Base-by-base conservation (phyloP, 495 filamentous ascomycete genomes). In the Geopyxis carbonaria region DNA sequence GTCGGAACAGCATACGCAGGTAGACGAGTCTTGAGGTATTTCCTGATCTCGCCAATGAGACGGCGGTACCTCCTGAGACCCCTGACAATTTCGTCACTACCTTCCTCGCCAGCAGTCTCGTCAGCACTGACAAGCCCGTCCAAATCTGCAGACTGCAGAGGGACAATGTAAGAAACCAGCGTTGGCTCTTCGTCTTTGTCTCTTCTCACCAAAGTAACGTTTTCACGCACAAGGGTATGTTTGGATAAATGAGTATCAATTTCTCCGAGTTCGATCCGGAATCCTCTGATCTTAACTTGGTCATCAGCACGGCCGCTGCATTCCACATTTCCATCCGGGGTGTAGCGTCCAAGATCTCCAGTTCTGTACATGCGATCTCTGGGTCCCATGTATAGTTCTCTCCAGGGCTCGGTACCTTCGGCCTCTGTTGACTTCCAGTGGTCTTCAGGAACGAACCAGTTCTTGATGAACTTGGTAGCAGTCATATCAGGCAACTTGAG, bases 261-360 rank as follows among this genome's bases (percentile, higher is more conserved):
- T 38, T 95, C 89, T 44, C 80, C 80, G 20, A 95, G 75, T 59
- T 95, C 87, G 48, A 95, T 91, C 36, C 87, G 68, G 65, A 95
- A 94, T 4, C 87, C 87, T 35, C 87, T 77, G 45, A 95, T 92
- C 63, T 94, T 94, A 55, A 93, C 78, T 50, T 95, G 89, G 48
- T 82, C 70, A 51, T 97, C 89, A 7, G 73, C 79, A 34, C 89
- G 72, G 14, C 86, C 86, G 19, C 71, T 68, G 48, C 72, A 78
- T 45, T 78, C 76, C 21, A 80, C 74, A 46, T 76, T 73, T 27
- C 86, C 89, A 34, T 76, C 67, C 3, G 73, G 68, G 27, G 71
- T 70, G 45, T 81, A 91, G 11, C 74, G 61, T 7, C 83, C 85
- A 2, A 93, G 62, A 57, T 92, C 83, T 19, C 83, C 85, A 22